Base-by-base conservation (phyloP, 768 basidiomycete species). In the Scleroderma bovista region DNA sequence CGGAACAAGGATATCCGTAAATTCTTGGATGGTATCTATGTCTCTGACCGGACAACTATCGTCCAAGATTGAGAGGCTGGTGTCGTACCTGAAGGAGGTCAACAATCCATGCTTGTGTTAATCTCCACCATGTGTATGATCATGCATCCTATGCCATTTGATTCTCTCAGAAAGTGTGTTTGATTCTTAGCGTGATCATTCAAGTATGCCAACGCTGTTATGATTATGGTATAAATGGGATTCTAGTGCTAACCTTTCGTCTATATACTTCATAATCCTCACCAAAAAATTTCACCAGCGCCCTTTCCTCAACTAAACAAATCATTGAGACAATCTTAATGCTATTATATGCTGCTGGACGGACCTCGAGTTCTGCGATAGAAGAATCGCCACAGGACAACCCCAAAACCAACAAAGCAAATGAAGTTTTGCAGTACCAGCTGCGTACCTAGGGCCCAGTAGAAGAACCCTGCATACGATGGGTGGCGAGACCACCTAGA, bases 1-100 rank as follows among this genome's bases (percentile, higher is more conserved):
- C 88, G 92, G 72, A 96, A 98, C 86, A 99, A 99, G 79, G 95
- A 95, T 79, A 97, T 98, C 74, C 92, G 95, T 63, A 96, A 97
- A 79, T 96, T 97, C 80, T 77, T 96, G 69, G 91, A 94, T 67
- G 88, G 91, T 69, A 81, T 93, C 73, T 93, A 93, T 61, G 90
- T 93, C 53, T 93, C 91, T 33, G 86, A 87, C 62, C 85, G 81
- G 74, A 80, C 81, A 51, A 84, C 84, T 13, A 59, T 72, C 44
- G 53, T 67, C 51, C 81, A 79, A 22, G 71, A 80, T 46, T 78
- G 64, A 51, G 46, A 13, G 48, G 38, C 33, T 22, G 47, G 33
- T 41, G 38, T 29, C 44, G 20, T 41, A 45, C 37, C 37, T 45
- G 39, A 45, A 43, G 53, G 46, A 40, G 53, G 47, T 37, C 50